Evolutionary conservation across 352 stramenopile genomes (phyloP).

Genomic region (Globisporangium paroecandrum): DNA sequence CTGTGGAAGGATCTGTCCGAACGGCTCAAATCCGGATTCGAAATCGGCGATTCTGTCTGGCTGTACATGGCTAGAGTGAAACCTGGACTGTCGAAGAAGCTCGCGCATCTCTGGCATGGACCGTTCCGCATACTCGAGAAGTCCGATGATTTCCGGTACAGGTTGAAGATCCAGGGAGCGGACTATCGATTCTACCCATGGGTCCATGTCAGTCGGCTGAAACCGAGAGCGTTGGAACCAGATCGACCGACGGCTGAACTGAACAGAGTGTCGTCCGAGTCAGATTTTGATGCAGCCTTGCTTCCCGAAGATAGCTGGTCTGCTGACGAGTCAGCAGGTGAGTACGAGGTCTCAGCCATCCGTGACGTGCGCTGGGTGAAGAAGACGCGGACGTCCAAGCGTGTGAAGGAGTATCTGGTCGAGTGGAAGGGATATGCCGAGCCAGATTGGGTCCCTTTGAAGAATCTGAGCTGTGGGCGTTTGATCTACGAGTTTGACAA

Average conservation of each 20-base stretch:
- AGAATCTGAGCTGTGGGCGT: conserved; percentile 4
- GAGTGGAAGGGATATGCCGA: conserved; percentile 21
- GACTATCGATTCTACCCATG: conserved; percentile 19
- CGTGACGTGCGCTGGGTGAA: conserved; percentile 10
- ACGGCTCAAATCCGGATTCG: neutral
- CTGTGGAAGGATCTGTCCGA: neutral
- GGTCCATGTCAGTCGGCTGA: conserved; percentile 21
- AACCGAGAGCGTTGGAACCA: neutral
- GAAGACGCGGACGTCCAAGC: neutral
- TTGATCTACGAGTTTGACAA: conserved; percentile 21
- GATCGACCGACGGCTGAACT: neutral
- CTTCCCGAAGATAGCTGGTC: conserved; percentile 25
- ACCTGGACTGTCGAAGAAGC: conserved; percentile 7
- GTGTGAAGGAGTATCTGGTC: conserved; percentile 19
- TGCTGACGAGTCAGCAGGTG: conserved; percentile 7
- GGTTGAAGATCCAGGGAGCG: neutral
- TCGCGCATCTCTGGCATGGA: conserved; percentile 23
- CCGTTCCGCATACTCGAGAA: conserved; percentile 24
- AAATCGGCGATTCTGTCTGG: conserved; percentile 2
- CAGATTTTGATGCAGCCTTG: conserved; percentile 22
- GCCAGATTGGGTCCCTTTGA: conserved; percentile 8
- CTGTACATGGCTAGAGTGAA: neutral
- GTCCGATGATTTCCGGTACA: conserved; percentile 10
- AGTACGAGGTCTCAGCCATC: conserved; percentile 20
- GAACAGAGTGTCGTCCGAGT: neutral